phyloP scores from a whole-genome alignment of 192 early-diverging fungal species.

The Coemansia sp. region DNA sequence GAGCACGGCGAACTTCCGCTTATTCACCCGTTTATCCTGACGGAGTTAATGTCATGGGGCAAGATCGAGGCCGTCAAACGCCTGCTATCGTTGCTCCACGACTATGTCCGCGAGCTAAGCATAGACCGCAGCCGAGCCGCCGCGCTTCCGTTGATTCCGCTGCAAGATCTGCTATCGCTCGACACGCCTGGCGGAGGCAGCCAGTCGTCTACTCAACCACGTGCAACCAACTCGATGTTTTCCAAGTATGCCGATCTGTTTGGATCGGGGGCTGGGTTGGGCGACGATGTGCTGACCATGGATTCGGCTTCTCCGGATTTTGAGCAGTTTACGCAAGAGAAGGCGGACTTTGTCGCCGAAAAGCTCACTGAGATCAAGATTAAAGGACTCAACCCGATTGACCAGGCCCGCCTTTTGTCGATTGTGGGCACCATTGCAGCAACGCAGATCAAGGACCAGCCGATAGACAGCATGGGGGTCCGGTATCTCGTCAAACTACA shows the following conservation, averaged over 20 bases:
- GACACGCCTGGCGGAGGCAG: background rate
- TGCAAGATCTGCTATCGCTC: slow-evolving; percentile 23
- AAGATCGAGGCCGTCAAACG: slow-evolving; percentile 29
- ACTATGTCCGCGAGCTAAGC: slow-evolving; percentile 36
- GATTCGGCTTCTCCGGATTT: slow-evolving; percentile 19
- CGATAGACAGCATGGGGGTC: slow-evolving; percentile 84
- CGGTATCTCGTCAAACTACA: slow-evolving; percentile 80
- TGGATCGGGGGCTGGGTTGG: background rate
- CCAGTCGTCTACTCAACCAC: background rate
- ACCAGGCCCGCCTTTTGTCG: slow-evolving; percentile 72
- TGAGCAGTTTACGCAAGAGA: slow-evolving; percentile 37
- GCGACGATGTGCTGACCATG: slow-evolving; percentile 3
- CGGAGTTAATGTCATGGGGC: slow-evolving; percentile 53
- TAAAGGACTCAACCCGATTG: slow-evolving; percentile 59
- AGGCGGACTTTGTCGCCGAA: slow-evolving; percentile 43
- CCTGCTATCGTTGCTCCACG: slow-evolving; percentile 37
- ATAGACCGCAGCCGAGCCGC: slow-evolving; percentile 17
- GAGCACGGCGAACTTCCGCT: slow-evolving; percentile 49
- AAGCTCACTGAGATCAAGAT: slow-evolving; percentile 48
- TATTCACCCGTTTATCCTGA: slow-evolving; percentile 45
- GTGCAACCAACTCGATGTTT: background rate
- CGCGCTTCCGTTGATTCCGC: slow-evolving; percentile 27
- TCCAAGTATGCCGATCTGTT: slow-evolving; percentile 37
- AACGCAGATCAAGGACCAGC: slow-evolving; percentile 62
- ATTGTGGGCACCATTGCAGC: slow-evolving; percentile 66